Base-by-base conservation (phyloP, 1,284 basidiomycete species). In the Trichosporon asahii region DNA sequence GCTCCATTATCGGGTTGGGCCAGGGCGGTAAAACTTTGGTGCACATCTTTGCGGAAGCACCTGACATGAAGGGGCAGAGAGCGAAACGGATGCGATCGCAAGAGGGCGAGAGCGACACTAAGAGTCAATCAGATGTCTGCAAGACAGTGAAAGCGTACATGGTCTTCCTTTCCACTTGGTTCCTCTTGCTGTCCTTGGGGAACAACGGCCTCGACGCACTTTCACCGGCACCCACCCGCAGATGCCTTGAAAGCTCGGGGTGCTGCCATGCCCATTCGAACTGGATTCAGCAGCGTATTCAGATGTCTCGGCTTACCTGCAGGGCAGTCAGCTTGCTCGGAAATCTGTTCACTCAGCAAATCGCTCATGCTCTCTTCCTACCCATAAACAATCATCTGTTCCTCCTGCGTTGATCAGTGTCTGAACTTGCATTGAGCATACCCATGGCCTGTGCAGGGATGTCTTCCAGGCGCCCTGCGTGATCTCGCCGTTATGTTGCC, bases 191-290 rank as follows among this genome's bases (percentile, higher is more conserved):
- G 64, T 82, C 79, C 66, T 77, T 79, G 27, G 76, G 77, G 71
- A 83, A 84, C 3, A 80, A 69, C 3, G 76, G 74, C 7, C 55
- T 71, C 21, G 23, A 18, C 37, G 44, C 15, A 15, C 63, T 61
- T 0, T 31, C 27, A 3, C 44, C 27, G 33, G 29, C 64, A 11
- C 3, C 35, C 11, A 40, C 27, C 31, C 80, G 80, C 23, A 87
- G 76, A 73, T 85, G 85, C 2, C 87, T 77, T 0, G 85, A 85
- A 0, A 84, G 71, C 67, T 86, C 80, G 8, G 87, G 87, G 70
- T 94, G 90, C 78, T 94, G 92, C 93, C 93, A 95, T 18, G 93
- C 93, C 92, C 93, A 95, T 84, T 95, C 93, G 77, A 94, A 95
- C 83, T 94, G 88, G 2, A 2, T 4, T 31, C 60, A 31, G 9